Percentiles rank a stretch among this genome's conserved stretches.
Evolutionary conservation across 306 rosid genomes (phyloP).

Genomic region (Inga laurina): DNA sequence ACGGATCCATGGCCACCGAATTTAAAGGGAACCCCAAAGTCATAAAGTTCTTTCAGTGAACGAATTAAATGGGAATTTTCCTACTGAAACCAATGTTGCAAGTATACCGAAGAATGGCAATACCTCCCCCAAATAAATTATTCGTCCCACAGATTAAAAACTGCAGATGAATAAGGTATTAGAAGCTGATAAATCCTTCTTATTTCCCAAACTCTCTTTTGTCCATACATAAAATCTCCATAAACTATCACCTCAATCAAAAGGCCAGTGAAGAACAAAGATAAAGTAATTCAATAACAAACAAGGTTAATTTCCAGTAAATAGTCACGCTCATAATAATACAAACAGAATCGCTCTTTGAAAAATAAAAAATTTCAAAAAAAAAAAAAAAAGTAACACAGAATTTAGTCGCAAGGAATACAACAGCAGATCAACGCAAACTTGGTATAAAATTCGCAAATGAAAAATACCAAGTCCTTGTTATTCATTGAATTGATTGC

Average conservation of each 20-base stretch:
- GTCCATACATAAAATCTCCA: slow-evolving; percentile 13
- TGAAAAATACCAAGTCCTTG: no score
- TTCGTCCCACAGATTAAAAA: not conserved
- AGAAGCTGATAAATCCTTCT: slow-evolving; percentile 16
- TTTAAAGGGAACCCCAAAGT: slow-evolving; percentile 17
- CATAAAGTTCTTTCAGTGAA: slow-evolving; percentile 32
- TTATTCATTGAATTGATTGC: not conserved
- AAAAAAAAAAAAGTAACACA: not conserved
- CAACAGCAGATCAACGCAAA: not conserved
- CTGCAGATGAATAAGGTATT: slow-evolving; percentile 6
- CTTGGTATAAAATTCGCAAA: not conserved
- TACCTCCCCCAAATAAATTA: slow-evolving; percentile 9
- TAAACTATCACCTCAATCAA: not conserved
- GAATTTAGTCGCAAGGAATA: not conserved
- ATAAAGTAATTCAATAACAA: not conserved
- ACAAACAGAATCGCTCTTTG: not conserved
- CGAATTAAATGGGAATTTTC: slow-evolving; percentile 25
- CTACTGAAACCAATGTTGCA: slow-evolving; percentile 30
- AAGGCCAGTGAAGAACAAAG: not conserved
- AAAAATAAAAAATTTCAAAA: no score
- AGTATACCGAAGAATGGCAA: slow-evolving; percentile 9
- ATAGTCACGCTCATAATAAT: not conserved
- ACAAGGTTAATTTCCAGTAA: not conserved
- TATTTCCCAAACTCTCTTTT: not conserved
- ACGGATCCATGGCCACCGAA: slow-evolving; percentile 33